Conservation (phyloP, 345 rosid genomes). For the Eucalyptus marginata region DNA sequence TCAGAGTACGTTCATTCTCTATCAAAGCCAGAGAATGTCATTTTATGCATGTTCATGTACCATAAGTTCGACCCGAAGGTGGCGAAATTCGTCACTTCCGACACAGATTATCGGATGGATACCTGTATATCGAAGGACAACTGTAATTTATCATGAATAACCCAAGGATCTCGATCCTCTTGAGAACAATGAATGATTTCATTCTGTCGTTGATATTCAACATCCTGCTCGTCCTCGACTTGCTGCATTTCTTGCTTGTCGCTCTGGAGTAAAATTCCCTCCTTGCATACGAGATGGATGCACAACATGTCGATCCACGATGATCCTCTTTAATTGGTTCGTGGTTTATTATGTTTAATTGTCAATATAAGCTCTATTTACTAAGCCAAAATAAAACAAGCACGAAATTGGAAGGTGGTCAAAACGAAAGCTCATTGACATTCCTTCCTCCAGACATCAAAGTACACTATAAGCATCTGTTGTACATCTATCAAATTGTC, state of each 20-base stretch:
- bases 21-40: neutral
- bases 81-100: neutral
- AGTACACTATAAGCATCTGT: neutral
- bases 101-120: neutral
- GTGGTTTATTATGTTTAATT: neutral
- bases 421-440: neutral
- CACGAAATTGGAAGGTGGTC: neutral
- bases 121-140: neutral
- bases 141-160: neutral
- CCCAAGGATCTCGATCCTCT: neutral
- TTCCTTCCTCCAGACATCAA: neutral
- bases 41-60: neutral
- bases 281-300: neutral
- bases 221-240: neutral
- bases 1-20: neutral
- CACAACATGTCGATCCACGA: neutral
- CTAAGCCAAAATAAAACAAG: neutral
- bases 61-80: neutral
- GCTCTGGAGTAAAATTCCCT: neutral
- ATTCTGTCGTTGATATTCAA: neutral
- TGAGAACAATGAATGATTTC: neutral
- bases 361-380: neutral
- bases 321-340: neutral
- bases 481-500: neutral
- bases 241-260: neutral